Evolutionary conservation across 2,329 filamentous ascomycete genomes (phyloP).

Genomic region (Xylariaceae sp.): DNA sequence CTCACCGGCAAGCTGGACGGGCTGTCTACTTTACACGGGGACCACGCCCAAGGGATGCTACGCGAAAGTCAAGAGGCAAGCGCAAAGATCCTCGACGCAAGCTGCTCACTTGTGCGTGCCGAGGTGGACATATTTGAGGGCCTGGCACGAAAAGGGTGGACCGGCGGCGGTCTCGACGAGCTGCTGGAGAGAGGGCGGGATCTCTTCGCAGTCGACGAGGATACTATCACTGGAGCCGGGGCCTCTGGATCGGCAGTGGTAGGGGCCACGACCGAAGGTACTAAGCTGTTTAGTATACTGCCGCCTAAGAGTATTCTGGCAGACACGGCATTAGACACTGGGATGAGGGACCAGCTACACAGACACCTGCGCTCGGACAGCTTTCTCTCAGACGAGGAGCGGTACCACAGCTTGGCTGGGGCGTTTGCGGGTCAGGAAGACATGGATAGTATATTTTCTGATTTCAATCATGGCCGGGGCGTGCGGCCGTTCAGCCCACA

Average conservation of each 20-base stretch:
- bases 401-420: conserved; percentile 55
- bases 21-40: conserved; percentile 56
- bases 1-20: conserved; percentile 60
- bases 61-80: conserved; percentile 63
- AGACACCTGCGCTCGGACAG: conserved; percentile 50
- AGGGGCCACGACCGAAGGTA: conserved; percentile 31
- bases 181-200: conserved; percentile 61
- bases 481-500: conserved; percentile 59
- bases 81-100: conserved; percentile 57
- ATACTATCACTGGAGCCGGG: conserved; percentile 19
- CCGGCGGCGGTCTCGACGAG: conserved; percentile 62
- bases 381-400: conserved; percentile 46
- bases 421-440: conserved; percentile 47
- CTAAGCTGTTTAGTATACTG: conserved; percentile 61
- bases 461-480: conserved; percentile 51
- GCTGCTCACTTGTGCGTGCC: conserved; percentile 61
- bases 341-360: conserved; percentile 20
- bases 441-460: conserved; percentile 51
- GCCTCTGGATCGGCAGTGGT: conserved; percentile 30
- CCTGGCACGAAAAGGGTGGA: conserved; percentile 64
- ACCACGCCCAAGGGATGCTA: conserved; percentile 56
- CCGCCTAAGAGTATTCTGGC: conserved; percentile 61
- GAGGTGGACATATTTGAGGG: conserved; percentile 68
- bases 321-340: conserved; percentile 42
- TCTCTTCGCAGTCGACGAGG: conserved; percentile 48